Base-by-base conservation (phyloP, 768 basidiomycete species). In the Suillus brevipes region DNA sequence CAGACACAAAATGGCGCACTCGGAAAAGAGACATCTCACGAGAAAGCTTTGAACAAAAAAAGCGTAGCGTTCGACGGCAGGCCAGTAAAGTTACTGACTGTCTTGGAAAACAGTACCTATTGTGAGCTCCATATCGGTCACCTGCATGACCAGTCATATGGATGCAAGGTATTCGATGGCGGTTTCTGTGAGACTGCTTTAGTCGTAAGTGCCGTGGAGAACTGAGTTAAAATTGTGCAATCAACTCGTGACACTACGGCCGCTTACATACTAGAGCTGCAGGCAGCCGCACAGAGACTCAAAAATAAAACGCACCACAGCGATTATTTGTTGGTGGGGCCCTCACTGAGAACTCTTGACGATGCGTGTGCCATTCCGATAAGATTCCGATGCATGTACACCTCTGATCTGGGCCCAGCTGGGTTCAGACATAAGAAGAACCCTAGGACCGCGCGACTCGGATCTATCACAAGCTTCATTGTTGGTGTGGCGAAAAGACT, bases 71-170 rank as follows among this genome's bases (percentile, higher is more conserved):
- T 28, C 18, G 57, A 59, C 18, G 4, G 38, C 38, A 38, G 25
- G 16, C 57, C 25, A 25, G 4, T 37, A 7, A 28, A 53, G 50
- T 18, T 31, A 36, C 23, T 36, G 55, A 13, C 20, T 25, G 57
- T 40, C 37, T 13, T 38, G n/a, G 14, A 52, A 37, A 8, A 38
- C 37, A 57, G 56, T 25, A 25, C 37, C 14, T 59, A 43, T 52
- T 28, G 52, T 53, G 31, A 50, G 31, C 23, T 4, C 31, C 18
- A 9, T 23, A 49, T 7, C 10, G 58, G 43, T 57, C 58, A 56
- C 28, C 66, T 64, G 69, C 45, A 45, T 31, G 9, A 53, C 60
- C 28, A 37, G 45, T 59, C 38, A 59, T 23, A 59, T 40, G 25
- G 23, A 40, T 38, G 13, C 7, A 36, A n/a, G 37, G 13, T 25